Conservation (phyloP, 352 stramenopile species). For the Globisporangium uncinulatum region DNA sequence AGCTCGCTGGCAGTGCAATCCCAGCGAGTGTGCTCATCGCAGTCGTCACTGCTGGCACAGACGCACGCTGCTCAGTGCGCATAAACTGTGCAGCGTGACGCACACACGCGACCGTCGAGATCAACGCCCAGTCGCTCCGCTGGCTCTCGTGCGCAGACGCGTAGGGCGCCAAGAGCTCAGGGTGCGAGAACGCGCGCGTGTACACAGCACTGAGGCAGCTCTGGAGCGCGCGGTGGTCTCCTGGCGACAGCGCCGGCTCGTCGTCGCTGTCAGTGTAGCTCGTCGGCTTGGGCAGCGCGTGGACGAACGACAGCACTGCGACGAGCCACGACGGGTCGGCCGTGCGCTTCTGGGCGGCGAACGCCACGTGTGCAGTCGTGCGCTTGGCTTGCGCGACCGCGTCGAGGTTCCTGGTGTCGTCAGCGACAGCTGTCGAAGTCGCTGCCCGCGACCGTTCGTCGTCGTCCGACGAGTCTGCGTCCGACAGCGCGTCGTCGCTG, state of each 20-base stretch:
- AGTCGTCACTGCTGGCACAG: conserved; percentile 33
- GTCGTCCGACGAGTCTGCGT: conserved; percentile 33
- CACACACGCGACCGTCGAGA: conserved; percentile 36
- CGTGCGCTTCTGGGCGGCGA: conserved; percentile 32
- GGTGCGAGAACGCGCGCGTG: conserved; percentile 33
- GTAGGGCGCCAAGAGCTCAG: conserved; percentile 4
- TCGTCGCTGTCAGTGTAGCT: conserved; percentile 31
- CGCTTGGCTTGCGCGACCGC: conserved; percentile 27
- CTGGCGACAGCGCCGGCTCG: conserved; percentile 19
- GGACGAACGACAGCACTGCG: conserved; percentile 30
- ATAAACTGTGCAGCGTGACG: conserved; percentile 52
- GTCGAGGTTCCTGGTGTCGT: conserved; percentile 14
- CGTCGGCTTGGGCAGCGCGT: conserved; percentile 32
- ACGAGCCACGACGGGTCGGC: conserved; percentile 30
- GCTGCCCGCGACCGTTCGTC: conserved; percentile 5
- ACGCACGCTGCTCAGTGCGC: conserved; percentile 36
- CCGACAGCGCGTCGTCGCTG: conserved; percentile 31
- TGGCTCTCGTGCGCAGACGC: conserved; percentile 11
- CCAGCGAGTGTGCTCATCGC: conserved; percentile 37
- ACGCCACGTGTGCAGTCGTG: conserved; percentile 27
- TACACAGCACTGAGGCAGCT: conserved; percentile 48
- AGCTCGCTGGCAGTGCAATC: conserved; percentile 35
- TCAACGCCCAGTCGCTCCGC: conserved; percentile 15
- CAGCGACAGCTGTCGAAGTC: background rate
- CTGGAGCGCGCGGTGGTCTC: conserved; percentile 31